Conservation (phyloP, 257 asterid genomes). For the Penstemon eatonii region DNA sequence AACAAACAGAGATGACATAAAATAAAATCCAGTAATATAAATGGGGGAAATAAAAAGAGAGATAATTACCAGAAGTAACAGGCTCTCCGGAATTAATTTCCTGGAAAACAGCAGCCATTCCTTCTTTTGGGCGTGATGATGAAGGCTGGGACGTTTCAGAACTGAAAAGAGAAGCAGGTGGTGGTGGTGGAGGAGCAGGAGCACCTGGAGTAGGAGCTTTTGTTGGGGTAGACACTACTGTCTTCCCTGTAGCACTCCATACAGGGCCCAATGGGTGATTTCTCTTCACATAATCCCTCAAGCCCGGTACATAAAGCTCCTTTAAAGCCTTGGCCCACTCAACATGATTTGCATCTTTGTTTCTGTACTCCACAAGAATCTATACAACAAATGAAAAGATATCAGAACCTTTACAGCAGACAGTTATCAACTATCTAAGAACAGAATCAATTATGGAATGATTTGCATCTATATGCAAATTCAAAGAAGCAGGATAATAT, state of each 20-base stretch:
- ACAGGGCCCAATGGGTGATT: constrained; percentile 95
- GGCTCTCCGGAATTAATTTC: constrained; percentile 82
- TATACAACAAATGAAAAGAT: constrained; percentile 29
- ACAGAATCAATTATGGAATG: no score
- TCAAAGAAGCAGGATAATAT: no score
- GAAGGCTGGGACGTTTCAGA: constrained; percentile 70
- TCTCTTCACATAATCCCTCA: constrained; percentile 88
- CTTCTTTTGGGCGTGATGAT: constrained; percentile 74
- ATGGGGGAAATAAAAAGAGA: background rate
- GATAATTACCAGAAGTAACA: constrained; percentile 73
- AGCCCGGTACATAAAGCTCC: constrained; percentile 88
- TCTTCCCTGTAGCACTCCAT: constrained; percentile 80
- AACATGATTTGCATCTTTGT: constrained; percentile 85
- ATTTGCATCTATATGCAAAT: no score
- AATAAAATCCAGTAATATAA: background rate
- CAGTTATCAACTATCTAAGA: no score
- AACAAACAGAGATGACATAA: constrained; percentile 16
- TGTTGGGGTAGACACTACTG: constrained; percentile 49
- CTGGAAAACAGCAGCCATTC: constrained; percentile 93
- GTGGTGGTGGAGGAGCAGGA: constrained; percentile 90
- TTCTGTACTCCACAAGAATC: constrained; percentile 91
- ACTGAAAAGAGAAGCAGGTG: constrained; percentile 80
- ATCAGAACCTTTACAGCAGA: constrained; percentile 2
- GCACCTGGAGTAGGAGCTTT: constrained; percentile 58
- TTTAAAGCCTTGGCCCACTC: constrained; percentile 98